phyloP scores from a whole-genome alignment of 495 filamentous ascomycete genomes.

The Penicillium herquei region DNA sequence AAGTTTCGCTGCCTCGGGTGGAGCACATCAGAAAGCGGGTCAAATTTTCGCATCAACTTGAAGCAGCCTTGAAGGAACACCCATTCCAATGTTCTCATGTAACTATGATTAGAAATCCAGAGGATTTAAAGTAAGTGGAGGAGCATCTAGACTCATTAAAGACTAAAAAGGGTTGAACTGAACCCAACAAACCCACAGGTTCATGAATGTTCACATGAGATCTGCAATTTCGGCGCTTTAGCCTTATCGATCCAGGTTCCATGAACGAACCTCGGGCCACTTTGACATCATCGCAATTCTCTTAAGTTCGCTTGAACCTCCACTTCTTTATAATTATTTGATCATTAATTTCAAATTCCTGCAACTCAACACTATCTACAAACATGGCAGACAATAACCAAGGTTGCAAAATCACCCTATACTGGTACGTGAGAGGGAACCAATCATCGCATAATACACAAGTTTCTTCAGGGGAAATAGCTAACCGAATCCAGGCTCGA shows the following conservation, averaged over 20 bases:
- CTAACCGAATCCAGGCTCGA: constrained; percentile 31
- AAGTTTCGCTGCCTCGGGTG: too few relatives aligned
- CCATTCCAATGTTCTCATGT: too few relatives aligned
- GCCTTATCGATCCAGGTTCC: constrained; percentile 2
- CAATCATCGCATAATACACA: neutral
- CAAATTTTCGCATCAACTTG: too few relatives aligned
- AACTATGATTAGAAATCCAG: too few relatives aligned
- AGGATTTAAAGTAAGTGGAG: neutral
- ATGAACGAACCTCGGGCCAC: too few relatives aligned
- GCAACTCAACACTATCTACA: too few relatives aligned
- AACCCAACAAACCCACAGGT: neutral
- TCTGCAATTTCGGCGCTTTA: constrained; percentile 18
- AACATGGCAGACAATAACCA: constrained; percentile 35
- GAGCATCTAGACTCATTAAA: neutral
- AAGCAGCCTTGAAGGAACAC: too few relatives aligned
- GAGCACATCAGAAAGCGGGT: too few relatives aligned
- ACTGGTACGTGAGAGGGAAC: constrained; percentile 56
- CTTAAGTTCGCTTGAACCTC: neutral
- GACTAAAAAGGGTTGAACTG: neutral
- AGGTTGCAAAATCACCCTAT: constrained; percentile 67
- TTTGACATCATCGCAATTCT: neutral
- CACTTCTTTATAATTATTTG: too few relatives aligned
- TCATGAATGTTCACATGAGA: constrained; percentile 22
- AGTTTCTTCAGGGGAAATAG: neutral
- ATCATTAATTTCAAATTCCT: neutral